Evolutionary conservation across 441 rosid species (phyloP).

Genomic region (Melastoma candidum): DNA sequence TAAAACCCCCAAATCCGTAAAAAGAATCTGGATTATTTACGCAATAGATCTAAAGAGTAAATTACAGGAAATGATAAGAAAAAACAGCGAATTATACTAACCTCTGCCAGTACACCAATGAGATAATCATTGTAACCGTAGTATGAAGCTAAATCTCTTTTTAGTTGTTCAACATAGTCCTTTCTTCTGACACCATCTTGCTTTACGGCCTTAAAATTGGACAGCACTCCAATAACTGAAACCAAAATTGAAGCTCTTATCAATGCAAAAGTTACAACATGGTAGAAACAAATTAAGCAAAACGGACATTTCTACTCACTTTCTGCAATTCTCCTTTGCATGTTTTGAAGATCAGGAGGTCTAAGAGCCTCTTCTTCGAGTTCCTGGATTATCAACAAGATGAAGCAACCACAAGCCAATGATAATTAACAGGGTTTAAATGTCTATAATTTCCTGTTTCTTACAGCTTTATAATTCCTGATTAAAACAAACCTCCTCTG

Average conservation of each 20-base stretch:
- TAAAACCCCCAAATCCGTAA: constrained; percentile 21
- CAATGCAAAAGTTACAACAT: no score
- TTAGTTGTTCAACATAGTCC: constrained; percentile 61
- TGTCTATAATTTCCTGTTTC: no score
- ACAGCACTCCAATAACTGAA: constrained; percentile 74
- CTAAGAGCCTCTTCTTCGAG: constrained; percentile 63
- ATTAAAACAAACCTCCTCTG: constrained; percentile 41
- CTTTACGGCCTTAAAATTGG: constrained; percentile 60
- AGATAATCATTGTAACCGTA: constrained; percentile 92
- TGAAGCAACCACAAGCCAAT: neutral
- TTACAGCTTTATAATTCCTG: neutral
- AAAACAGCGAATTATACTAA: constrained; percentile 5
- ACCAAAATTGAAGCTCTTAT: constrained; percentile 5
- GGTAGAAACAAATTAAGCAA: neutral
- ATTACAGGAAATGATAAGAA: neutral
- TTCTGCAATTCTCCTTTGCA: constrained; percentile 73
- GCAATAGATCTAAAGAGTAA: neutral
- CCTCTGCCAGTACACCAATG: constrained; percentile 75
- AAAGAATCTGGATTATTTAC: neutral
- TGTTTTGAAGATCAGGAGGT: constrained; percentile 64
- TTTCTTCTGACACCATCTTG: constrained; percentile 61
- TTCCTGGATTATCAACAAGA: constrained; percentile 38
- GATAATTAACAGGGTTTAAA: no score
- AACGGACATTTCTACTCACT: constrained; percentile 29
- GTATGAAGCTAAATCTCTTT: constrained; percentile 60